Evolutionary conservation across 2,329 filamentous ascomycete species (phyloP), one percentile per base, ranked within the genome.

Genomic region (Penicillium sp.): DNA sequence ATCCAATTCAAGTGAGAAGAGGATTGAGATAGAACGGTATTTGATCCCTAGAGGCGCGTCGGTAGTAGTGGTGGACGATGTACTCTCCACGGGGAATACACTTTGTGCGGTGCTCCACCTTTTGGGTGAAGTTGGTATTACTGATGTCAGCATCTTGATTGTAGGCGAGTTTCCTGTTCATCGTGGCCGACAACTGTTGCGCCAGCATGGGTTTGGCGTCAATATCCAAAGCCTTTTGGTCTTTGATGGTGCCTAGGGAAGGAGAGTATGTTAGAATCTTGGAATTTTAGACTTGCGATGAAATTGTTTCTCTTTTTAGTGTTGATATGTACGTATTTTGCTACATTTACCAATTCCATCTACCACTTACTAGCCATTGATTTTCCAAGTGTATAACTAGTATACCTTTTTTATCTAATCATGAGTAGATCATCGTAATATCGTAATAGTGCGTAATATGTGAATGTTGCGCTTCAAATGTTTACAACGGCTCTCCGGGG

Each of bases 41-140:
- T 69, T 71, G 38, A 33, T 87, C 19, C 63, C 73, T 0, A 65
- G 27, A 36, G 77, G 71, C 1, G 71, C 68, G 4, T 74, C 73
- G 4, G 79, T 86, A 12, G 74, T 86, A n/a, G 77, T 86, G 0
- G 76, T 87, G 6, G 84, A 87, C 58, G 84, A 87, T 69, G 83
- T 86, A 29, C 78, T 87, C 55, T 77, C 84, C 6, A 82, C 81
- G 0, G 84, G 83, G 1, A 62, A 76, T 62, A 86, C 84, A 3
- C 77, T 87, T 38, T 80, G 74, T 67, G 82, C 81, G 7, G 75
- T 84, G 36, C 63, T 87, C 35, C 61, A 76, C 62, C 71, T 87
- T 1, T 66, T 87, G 27, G 13, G 41, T 1, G 49, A 81, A 63
- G 77, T 73, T 58, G 79, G 79, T 0, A 60, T 85, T 17, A 9